Evolutionary conservation across 805 yeast species (phyloP).

Genomic region (Cyberlindnera euphorbiiphila): DNA sequence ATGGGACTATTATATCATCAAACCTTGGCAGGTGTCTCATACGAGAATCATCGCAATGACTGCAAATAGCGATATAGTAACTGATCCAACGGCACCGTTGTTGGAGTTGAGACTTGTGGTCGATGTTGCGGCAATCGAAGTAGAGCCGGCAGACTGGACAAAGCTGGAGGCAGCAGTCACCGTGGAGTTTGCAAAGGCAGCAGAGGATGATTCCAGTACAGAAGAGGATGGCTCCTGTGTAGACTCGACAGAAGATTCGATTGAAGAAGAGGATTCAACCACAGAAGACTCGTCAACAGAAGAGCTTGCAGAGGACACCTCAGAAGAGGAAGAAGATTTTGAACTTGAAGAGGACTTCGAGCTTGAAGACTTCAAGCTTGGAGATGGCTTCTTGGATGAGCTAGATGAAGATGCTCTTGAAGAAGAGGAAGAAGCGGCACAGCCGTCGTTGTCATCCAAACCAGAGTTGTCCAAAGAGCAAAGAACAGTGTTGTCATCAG

Average conservation of each 20-base stretch:
- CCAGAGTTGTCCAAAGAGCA: constrained; percentile 63
- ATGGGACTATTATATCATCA: too few species aligned
- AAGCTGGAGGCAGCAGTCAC: constrained; percentile 6
- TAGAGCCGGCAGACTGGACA: constrained; percentile 3
- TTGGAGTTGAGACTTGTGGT: background rate
- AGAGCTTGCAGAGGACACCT: constrained; percentile 10
- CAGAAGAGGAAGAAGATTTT: constrained; percentile 16
- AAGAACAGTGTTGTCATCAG: constrained; percentile 58
- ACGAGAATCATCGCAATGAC: constrained; percentile 2
- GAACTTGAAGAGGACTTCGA: constrained; percentile 15
- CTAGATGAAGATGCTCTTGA: too few species aligned
- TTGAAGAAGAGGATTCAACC: constrained; percentile 1
- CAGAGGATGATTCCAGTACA: background rate
- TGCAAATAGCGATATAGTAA: background rate
- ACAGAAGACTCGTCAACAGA: constrained; percentile 2
- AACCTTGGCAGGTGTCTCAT: too few species aligned
- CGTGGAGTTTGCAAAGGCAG: constrained; percentile 2
- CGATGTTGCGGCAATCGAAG: constrained; percentile 1
- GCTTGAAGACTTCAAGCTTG: too few species aligned
- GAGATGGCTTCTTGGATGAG: too few species aligned
- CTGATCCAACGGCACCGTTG: background rate
- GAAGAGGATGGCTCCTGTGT: background rate
- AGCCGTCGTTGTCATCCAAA: constrained; percentile 42
- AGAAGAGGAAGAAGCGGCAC: constrained; percentile 21
- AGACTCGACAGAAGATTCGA: constrained; percentile 6